A percentile compares a stretch with the other conserved stretches of the same genome.
Evolutionary conservation across 2,329 filamentous ascomycete species (phyloP).

Genomic region (Elsinoe fawcettii): DNA sequence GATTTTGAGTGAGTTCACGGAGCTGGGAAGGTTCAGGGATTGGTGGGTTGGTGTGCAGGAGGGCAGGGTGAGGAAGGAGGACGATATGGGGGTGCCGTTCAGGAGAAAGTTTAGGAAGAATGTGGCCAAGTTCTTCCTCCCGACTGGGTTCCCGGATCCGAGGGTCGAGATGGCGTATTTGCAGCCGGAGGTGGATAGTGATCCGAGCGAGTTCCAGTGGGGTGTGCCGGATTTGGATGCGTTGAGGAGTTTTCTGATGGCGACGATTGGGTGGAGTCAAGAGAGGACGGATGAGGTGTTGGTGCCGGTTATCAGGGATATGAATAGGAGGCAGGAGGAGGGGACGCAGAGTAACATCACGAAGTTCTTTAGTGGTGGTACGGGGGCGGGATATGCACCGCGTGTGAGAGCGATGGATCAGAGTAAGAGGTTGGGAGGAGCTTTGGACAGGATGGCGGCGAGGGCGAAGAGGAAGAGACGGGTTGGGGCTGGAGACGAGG

Average conservation of each 20-base stretch:
- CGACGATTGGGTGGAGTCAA: slow-evolving; percentile 84
- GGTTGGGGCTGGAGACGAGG: slow-evolving; percentile 15
- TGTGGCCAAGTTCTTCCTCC: slow-evolving; percentile 77
- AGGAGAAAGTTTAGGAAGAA: slow-evolving; percentile 83
- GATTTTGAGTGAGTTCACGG: slow-evolving; percentile 81
- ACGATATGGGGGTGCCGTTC: slow-evolving; percentile 54
- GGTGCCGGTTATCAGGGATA: slow-evolving; percentile 88
- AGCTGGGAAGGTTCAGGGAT: slow-evolving; percentile 66
- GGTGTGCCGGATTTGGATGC: slow-evolving; percentile 88
- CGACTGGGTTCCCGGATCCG: slow-evolving; percentile 66
- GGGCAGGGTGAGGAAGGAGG: slow-evolving; percentile 52
- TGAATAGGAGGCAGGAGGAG: slow-evolving; percentile 81
- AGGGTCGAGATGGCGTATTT: slow-evolving; percentile 79
- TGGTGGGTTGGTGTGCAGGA: slow-evolving; percentile 82
- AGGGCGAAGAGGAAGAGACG: slow-evolving; percentile 37
- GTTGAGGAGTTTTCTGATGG: slow-evolving; percentile 75
- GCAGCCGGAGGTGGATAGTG: slow-evolving; percentile 74
- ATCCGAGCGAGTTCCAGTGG: slow-evolving; percentile 80
- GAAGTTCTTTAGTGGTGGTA: slow-evolving; percentile 71
- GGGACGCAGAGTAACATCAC: slow-evolving; percentile 96
- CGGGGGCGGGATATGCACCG: slow-evolving; percentile 67
- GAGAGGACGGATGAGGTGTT: slow-evolving; percentile 93
- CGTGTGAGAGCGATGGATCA: slow-evolving; percentile 54
- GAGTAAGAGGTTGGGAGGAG: slow-evolving; percentile 70
- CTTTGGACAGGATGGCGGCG: slow-evolving; percentile 59